Evolutionary conservation across 306 rosid genomes (phyloP).

Genomic region (Nissolia schottii): DNA sequence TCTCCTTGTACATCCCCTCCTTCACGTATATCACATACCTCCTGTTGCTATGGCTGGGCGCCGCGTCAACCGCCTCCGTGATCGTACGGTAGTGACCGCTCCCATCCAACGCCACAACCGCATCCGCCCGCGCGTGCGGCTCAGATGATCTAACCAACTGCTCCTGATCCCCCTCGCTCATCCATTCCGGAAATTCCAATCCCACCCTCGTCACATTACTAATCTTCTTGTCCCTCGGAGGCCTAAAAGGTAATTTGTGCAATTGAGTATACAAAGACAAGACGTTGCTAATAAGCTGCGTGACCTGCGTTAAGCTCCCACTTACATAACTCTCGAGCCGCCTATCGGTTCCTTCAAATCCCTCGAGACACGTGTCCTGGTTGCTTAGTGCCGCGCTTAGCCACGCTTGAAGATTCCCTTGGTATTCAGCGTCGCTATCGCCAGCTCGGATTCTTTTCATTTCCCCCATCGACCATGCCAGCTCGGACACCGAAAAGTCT

Average conservation of each 20-base stretch:
- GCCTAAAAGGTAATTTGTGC: conserved; percentile 52
- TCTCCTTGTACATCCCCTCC: conserved; percentile 73
- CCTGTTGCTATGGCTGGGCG: conserved; percentile 55
- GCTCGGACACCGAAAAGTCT: conserved; percentile 79
- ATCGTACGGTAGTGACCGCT: conserved; percentile 66
- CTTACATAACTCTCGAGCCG: conserved; percentile 61
- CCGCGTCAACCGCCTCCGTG: conserved; percentile 69
- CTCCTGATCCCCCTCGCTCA: conserved; percentile 56
- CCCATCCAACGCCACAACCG: conserved; percentile 79
- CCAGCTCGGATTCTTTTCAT: conserved; percentile 65
- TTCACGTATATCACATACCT: conserved; percentile 69
- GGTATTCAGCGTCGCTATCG: conserved; percentile 30
- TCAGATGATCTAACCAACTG: conserved; percentile 44
- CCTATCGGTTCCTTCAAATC: conserved; percentile 87
- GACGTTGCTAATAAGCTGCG: conserved; percentile 80
- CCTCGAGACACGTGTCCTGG: conserved; percentile 96
- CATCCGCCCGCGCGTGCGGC: conserved; percentile 42
- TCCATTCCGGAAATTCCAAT: conserved; percentile 62
- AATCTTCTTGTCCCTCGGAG: conserved; percentile 32
- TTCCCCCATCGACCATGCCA: conserved; percentile 80
- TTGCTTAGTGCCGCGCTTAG: conserved; percentile 90
- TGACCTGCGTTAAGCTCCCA: conserved; percentile 79
- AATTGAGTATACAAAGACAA: conserved; percentile 65
- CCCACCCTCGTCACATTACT: background rate
- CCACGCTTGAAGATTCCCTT: conserved; percentile 88